These are phyloP conservation scores for Litchi chinensis DNA, from an alignment of 345 rosid genomes.

Conservation along the genomic window DNA sequence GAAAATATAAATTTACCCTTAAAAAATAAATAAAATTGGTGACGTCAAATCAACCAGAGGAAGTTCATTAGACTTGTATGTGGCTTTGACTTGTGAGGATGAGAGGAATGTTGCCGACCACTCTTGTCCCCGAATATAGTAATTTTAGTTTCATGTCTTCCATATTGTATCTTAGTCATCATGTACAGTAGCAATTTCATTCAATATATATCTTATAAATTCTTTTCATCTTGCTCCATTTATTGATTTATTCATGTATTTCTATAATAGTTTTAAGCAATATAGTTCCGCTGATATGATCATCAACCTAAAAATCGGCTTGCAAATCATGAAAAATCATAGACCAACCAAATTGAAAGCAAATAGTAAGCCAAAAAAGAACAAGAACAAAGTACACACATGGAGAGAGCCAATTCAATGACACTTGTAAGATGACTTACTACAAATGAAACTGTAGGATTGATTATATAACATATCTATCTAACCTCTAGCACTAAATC, in stretches of 20 bases:
- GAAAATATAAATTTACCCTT: no score
- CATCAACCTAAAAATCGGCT: not conserved
- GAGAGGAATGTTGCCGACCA: no score
- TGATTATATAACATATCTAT: not conserved
- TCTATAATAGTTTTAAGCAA: no score
- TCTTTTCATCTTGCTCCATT: not conserved
- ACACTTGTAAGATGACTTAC: not conserved
- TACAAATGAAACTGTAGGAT: conserved; percentile 2
- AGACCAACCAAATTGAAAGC: not conserved
- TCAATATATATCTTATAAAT: not conserved
- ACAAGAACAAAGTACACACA: not conserved
- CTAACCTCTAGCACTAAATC: not conserved
- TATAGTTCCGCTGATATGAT: not conserved
- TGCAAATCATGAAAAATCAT: not conserved
- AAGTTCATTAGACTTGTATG: not conserved
- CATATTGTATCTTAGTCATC: no score
- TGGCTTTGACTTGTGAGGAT: not conserved
- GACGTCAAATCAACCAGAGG: not conserved
- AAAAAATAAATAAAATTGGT: no score
- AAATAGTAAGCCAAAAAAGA: not conserved
- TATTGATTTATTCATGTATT: no score
- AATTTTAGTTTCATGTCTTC: not conserved
- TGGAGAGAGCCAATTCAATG: not conserved
- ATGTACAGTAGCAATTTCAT: not conserved
- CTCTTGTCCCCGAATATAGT: not conserved